Conservation (phyloP, 1,139 yeast species). For the Geotrichum reessii region DNA sequence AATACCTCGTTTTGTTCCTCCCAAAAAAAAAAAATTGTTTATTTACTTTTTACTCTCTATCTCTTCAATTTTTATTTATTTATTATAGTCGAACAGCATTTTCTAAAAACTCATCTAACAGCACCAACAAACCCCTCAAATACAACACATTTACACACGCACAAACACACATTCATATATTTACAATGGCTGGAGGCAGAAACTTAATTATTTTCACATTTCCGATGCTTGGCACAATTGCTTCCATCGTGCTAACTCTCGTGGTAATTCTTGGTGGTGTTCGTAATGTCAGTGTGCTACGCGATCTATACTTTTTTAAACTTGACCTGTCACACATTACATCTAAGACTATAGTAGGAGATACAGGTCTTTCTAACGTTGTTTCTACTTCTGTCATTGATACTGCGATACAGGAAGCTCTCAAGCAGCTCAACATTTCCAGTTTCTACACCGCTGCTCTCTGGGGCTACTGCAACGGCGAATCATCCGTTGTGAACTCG, state of each 20-base stretch:
- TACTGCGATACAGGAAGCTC: slow-evolving; percentile 19
- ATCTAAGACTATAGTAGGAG: slow-evolving; percentile 21
- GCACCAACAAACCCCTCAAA: background rate
- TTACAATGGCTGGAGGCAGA: slow-evolving; percentile 33
- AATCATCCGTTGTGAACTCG: slow-evolving; percentile 21
- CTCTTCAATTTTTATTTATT: background rate
- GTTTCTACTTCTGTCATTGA: slow-evolving; percentile 15
- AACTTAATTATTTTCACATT: slow-evolving; percentile 35
- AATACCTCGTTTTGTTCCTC: background rate
- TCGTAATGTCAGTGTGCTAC: slow-evolving; percentile 34
- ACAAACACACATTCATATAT: slow-evolving; percentile 19
- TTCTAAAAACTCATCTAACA: background rate
- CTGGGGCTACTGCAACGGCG: slow-evolving; percentile 73
- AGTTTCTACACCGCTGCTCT: slow-evolving; percentile 58
- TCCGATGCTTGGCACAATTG: slow-evolving; percentile 40
- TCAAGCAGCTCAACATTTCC: slow-evolving; percentile 46
- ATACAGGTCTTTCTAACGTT: slow-evolving; percentile 19
- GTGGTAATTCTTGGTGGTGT: slow-evolving; percentile 42
- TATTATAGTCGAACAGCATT: too few species aligned
- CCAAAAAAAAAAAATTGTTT: background rate
- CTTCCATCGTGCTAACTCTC: slow-evolving; percentile 38
- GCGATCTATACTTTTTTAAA: slow-evolving; percentile 41
- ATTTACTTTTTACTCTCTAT: background rate
- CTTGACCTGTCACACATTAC: slow-evolving; percentile 37
- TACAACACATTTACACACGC: too few species aligned